Evolutionary conservation across 371 early-diverging fungal species (phyloP), one percentile per base, ranked within the genome.

Genomic region (Mucor ambiguus): DNA sequence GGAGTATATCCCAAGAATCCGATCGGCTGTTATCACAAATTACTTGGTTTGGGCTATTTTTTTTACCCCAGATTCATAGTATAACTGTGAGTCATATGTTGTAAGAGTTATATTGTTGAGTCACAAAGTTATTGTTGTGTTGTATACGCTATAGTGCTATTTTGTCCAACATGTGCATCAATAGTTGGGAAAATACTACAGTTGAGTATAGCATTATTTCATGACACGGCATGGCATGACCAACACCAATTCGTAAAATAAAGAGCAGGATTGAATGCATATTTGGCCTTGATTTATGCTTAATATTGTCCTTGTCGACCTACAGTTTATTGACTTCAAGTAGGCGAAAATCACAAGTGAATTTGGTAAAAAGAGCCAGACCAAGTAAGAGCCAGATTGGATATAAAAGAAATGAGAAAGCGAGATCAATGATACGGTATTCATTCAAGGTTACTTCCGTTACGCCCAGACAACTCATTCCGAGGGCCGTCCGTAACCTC

Each of bases 31-130:
- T 64, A 64, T 58, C 64, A 57, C 26, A 2, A 58, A 57, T 58
- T 64, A 20, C 64, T 26, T 29, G 16, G 16, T 63, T 58, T 46
- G 44, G 41, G 14, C 26, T 22, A 9, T 43, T 56, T 43, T 38
- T 66, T 60, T 55, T 66, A 66, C 66, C 60, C 55, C 60, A 66
- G 60, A 66, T 65, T 65, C 29, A 57, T 12, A 64, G 52, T n/a
- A n/a, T 43, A 54, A 63, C 58, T 57, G 58, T 64, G 64, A 64
- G 44, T 64, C 64, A 63, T 59, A 61, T 14, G 20, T 12, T 61
- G 48, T 59, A 59, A 60, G 18, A 29, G 30, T 62, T 54, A n/a
- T 59, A 59, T 59, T 20, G n/a, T 32, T 65, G 66, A 65, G 59
- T 65, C 66, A 65, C 66, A 26, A 38, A 43, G 28, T 48, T 48